phyloP scores from a whole-genome alignment of 169 alveolate species.

The Plasmodium vivax region DNA sequence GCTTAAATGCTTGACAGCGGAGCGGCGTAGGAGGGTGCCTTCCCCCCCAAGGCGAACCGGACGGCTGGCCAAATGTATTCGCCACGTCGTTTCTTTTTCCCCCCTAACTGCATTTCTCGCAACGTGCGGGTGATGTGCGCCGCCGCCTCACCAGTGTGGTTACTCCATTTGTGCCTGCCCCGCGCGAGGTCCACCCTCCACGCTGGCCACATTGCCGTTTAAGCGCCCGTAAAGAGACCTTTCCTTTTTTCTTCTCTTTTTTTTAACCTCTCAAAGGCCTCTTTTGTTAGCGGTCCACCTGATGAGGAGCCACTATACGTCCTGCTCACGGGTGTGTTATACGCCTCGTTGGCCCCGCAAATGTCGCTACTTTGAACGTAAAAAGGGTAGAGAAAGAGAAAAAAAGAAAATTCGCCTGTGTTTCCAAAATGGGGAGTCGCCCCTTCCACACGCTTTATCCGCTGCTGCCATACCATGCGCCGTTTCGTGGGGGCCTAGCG shows the following conservation, averaged over 20 bases:
- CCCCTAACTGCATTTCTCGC: not conserved
- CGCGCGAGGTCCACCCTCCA: not conserved
- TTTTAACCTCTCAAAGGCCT: not conserved
- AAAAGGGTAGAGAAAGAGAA: not conserved
- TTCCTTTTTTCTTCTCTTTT: not conserved
- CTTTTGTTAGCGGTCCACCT: not conserved
- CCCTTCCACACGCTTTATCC: not conserved
- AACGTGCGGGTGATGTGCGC: not conserved
- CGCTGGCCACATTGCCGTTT: not conserved
- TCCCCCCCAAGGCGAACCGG: not conserved
- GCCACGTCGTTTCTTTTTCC: not conserved
- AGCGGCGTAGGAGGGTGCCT: not conserved
- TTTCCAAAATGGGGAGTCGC: not conserved
- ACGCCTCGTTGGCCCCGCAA: not conserved
- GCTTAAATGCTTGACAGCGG: not conserved
- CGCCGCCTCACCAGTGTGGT: not conserved
- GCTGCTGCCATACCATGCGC: not conserved
- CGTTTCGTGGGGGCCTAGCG: not conserved
- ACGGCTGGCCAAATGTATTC: not conserved
- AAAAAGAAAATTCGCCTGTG: not conserved
- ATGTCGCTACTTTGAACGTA: not conserved
- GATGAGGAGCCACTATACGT: not conserved
- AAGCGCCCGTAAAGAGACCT: not conserved
- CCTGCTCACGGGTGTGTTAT: not conserved
- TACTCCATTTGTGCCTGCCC: not conserved